Evolutionary conservation across 2,329 filamentous ascomycete genomes (phyloP).

Genomic region (Diaporthe citriasiana): DNA sequence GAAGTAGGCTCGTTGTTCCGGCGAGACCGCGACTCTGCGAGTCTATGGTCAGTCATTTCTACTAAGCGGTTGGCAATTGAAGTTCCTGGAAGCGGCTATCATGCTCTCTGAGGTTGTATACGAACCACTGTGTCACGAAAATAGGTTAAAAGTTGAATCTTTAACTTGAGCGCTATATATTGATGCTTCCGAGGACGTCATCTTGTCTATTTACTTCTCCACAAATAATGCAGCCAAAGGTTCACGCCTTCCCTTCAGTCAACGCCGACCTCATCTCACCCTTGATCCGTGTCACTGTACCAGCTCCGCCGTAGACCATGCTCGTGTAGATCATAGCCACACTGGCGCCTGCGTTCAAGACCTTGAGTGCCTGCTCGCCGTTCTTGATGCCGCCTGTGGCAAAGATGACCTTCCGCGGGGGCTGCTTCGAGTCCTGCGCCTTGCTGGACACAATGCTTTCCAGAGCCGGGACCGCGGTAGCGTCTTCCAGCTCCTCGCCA

Average conservation of each 20-base stretch:
- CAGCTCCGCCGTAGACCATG: conserved; percentile 74
- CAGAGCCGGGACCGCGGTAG: conserved; percentile 53
- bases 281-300: conserved; percentile 76
- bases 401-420: conserved; percentile 83
- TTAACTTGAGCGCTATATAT: neutral
- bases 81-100: neutral
- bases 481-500: conserved; percentile 45
- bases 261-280: conserved; percentile 68
- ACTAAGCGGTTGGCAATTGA: neutral
- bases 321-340: conserved; percentile 93
- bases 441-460: conserved; percentile 52
- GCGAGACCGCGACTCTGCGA: neutral
- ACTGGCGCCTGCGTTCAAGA: conserved; percentile 89
- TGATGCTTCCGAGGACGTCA: neutral
- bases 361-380: conserved; percentile 84
- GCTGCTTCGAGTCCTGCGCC: conserved; percentile 46
- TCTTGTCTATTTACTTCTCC: conserved; percentile 34
- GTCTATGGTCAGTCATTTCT: neutral
- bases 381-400: conserved; percentile 94
- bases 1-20: neutral
- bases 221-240: neutral
- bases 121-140: too few relatives aligned
- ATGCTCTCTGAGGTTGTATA: too few relatives aligned
- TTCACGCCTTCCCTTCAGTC: conserved; percentile 40
- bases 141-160: neutral